Evolutionary conservation across 2,329 filamentous ascomycete species (phyloP), one percentile per base, ranked within the genome.

Genomic region (Pezicula radicicola): DNA sequence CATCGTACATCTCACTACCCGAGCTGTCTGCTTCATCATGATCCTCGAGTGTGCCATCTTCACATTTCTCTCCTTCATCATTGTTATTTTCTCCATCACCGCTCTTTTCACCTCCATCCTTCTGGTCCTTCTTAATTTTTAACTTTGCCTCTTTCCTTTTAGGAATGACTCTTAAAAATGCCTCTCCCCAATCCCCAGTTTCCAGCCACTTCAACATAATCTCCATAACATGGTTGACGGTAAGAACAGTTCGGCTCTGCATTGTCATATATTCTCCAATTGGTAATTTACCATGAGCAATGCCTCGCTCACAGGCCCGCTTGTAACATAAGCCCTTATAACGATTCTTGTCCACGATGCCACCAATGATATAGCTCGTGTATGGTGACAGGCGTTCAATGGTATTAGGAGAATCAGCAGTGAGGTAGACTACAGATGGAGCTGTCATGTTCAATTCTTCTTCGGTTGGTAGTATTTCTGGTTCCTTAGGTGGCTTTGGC

Each of bases 241-340:
- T 87, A 52, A 99, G 74, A 4, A 99, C 89, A 61, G 87, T 84
- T 30, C 94, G 83, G 62, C 88, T 92, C 51, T 86, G 81, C 89
- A 99, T 95, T 57, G 91, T 81, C 77, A 99, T 87, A 69, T 90
- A 97, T 56, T 97, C 86, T n/a, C 91, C 91, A 62, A 99, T 97
- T 0, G 94, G 94, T 50, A 99, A 70, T 67, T 91, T 92, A 2
- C 93, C 94, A 0, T 94, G 97, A 57, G 87, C 87, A 61, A 99
- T 83, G 0, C 89, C 89, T 55, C 79, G 79, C 50, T 87, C 83
- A 49, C 81, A 76, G 0, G 94, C 94, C 15, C 88, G 80, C 62
- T 86, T 87, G 76, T 96, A 91, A 71, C 94, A 99, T 36, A 99
- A 78, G 1, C 90, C 91, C 74, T 99, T 99, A 71, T 99, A 87